Percentiles rank a stretch among this genome's conserved stretches.
Conservation (phyloP, 2,329 filamentous ascomycete species). For the Trichophyton mentagrophytes region DNA sequence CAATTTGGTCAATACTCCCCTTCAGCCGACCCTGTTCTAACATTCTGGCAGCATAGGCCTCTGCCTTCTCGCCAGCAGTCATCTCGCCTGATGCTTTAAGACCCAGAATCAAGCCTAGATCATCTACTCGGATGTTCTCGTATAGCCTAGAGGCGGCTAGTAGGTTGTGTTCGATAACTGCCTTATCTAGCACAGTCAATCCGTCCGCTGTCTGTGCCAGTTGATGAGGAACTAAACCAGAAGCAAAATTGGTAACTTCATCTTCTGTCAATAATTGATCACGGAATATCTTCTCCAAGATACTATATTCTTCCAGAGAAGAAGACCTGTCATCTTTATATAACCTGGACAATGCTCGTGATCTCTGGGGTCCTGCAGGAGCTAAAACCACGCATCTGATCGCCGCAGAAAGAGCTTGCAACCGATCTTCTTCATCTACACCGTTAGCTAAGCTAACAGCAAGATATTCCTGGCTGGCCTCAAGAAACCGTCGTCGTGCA, state of each 20-base stretch:
- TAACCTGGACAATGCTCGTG: constrained; percentile 63
- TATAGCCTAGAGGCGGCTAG: constrained; percentile 71
- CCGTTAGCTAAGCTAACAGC: constrained; percentile 64
- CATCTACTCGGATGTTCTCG: constrained; percentile 62
- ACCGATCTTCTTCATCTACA: constrained; percentile 75
- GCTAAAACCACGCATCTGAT: constrained; percentile 88
- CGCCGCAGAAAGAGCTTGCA: constrained; percentile 72
- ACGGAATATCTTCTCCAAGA: constrained; percentile 95
- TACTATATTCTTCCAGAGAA: constrained; percentile 61
- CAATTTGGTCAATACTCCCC: constrained; percentile 89
- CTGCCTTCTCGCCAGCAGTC: constrained; percentile 56
- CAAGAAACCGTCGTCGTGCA: constrained; percentile 75
- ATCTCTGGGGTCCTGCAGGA: constrained; percentile 75
- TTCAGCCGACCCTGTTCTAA: constrained; percentile 83
- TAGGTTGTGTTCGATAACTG: constrained; percentile 91
- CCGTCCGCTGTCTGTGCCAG: constrained; percentile 81
- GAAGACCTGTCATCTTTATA: constrained; percentile 85
- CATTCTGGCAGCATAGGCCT: constrained; percentile 87
- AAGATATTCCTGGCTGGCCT: constrained; percentile 79
- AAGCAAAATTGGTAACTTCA: constrained; percentile 80
- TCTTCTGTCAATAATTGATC: constrained; percentile 66
- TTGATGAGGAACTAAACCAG: constrained; percentile 72
- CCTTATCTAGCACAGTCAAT: constrained; percentile 81
- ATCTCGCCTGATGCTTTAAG: constrained; percentile 42
- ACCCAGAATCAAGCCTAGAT: constrained; percentile 63